These are phyloP conservation scores for Pestalotiopsis sp. DNA, from an alignment of 2,329 filamentous ascomycete species.

Conservation along the genomic window DNA sequence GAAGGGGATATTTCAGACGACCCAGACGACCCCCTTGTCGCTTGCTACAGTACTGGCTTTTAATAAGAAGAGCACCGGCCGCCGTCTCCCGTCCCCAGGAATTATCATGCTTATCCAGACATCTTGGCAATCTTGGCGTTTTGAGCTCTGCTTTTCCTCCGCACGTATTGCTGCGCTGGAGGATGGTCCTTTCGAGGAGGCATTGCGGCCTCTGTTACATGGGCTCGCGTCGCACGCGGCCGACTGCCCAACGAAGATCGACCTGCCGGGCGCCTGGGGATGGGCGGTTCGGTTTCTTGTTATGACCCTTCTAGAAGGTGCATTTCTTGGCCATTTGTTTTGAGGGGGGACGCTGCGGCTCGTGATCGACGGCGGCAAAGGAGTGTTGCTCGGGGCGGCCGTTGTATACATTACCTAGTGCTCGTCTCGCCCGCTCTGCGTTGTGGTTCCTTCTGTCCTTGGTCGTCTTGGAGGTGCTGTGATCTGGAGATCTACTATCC, in stretches of 20 bases:
- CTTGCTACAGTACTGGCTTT: background rate
- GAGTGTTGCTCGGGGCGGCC: background rate
- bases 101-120: background rate
- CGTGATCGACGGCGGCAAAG: background rate
- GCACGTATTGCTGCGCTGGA: background rate
- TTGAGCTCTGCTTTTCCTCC: background rate
- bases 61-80: background rate
- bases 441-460: background rate
- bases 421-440: background rate
- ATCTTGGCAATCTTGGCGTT: constrained; percentile 1
- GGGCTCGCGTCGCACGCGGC: background rate
- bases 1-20: background rate
- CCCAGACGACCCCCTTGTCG: background rate
- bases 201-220: background rate
- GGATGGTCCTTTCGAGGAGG: background rate
- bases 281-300: background rate
- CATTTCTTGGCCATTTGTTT: background rate
- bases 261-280: background rate
- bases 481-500: background rate
- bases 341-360: background rate
- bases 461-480: background rate
- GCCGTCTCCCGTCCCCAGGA: background rate
- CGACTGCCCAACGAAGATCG: background rate
- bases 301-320: constrained; percentile 12
- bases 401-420: background rate